phyloP scores from a whole-genome alignment of 2,329 filamentous ascomycete genomes.

The Trichoderma simmonsii region DNA sequence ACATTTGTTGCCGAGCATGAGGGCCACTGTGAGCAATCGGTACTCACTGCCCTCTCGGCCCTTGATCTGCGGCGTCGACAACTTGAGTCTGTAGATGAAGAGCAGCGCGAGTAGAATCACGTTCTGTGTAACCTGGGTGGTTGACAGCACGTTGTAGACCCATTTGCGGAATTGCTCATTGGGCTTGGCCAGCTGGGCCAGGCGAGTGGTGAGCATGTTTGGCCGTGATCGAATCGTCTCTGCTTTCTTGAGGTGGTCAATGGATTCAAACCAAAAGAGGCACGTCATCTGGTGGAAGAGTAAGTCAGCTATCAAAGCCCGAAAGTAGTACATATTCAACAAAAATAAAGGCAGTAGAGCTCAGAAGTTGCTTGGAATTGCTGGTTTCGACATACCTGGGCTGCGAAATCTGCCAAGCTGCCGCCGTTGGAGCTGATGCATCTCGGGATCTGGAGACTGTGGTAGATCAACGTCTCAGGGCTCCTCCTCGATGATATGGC shows the following conservation, averaged over 20 bases:
- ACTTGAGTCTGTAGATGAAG: slow-evolving; percentile 92
- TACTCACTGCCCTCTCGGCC: slow-evolving; percentile 94
- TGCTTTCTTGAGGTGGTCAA: slow-evolving; percentile 71
- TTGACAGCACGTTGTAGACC: slow-evolving; percentile 86
- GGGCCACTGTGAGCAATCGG: slow-evolving; percentile 82
- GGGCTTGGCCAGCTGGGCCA: slow-evolving; percentile 72
- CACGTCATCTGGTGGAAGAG: slow-evolving; percentile 73
- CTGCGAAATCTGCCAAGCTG: slow-evolving; percentile 77
- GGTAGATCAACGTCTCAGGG: slow-evolving; percentile 48
- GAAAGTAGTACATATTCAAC: not conserved
- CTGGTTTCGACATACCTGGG: slow-evolving; percentile 58
- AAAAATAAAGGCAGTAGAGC: not conserved
- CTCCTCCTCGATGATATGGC: slow-evolving; percentile 36
- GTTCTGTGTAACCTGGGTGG: slow-evolving; percentile 94
- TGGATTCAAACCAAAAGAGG: slow-evolving; percentile 95
- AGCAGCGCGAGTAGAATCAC: slow-evolving; percentile 86
- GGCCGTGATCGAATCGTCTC: slow-evolving; percentile 55
- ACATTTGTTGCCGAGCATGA: slow-evolving; percentile 99
- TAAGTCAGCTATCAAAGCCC: not conserved
- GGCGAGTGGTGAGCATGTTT: slow-evolving; percentile 43
- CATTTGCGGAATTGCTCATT: slow-evolving; percentile 84
- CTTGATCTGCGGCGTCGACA: slow-evolving; percentile 81
- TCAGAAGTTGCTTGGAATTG: not conserved
- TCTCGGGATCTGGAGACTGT: slow-evolving; percentile 67
- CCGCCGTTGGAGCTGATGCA: slow-evolving; percentile 74